Base-by-base conservation (phyloP, 1,139 yeast species). In the Tardiomyces depauwii region DNA sequence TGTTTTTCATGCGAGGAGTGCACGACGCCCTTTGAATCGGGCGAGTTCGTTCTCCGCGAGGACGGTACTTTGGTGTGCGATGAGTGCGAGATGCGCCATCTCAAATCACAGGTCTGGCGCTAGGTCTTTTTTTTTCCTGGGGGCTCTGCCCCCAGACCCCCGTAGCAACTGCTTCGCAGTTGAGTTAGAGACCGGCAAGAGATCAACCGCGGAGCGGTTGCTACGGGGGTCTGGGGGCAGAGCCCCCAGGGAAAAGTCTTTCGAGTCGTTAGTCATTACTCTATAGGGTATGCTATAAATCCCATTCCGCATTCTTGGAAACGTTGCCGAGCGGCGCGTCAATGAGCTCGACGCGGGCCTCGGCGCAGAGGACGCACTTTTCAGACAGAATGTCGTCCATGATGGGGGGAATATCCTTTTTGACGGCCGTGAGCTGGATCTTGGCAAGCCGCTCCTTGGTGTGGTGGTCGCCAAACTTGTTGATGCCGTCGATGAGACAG, bases 281-380 rank as follows among this genome's bases (percentile, higher is more conserved):
- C 16, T 14, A 30, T 30, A 14, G 16, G 30, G 9, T 5, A 30
- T 13, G n/a, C 36, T 30, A 30, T 30, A 30, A 13, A 30, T 30
- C 36, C 36, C 36, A 30, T 14, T 39, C 25, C 5, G 40, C 18
- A 9, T 39, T 23, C 13, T 21, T 23, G 40, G 21, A 13, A 16
- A 23, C 42, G 9, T 41, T 48, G 2, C 60, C 57, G 4, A 76
- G 60, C 1, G 78, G 73, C 43, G 73, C 75, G 55, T 88, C 96
- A 45, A 89, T 73, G 13, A 76, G 71, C 46, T 80, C 82, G 47
- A 91, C 80, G 58, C 77, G 80, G 45, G 77, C 66, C 42, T 85
- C 95, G 49, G 88, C 82, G 64, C 98, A 91, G 32, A 88, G 65
- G 12, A 82, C 73, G 64, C 98, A 91, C 53, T 80, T 85, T 36